These are phyloP conservation scores for Phytophthora cryptogea DNA, from an alignment of 352 stramenopile species.

Conservation along the genomic window DNA sequence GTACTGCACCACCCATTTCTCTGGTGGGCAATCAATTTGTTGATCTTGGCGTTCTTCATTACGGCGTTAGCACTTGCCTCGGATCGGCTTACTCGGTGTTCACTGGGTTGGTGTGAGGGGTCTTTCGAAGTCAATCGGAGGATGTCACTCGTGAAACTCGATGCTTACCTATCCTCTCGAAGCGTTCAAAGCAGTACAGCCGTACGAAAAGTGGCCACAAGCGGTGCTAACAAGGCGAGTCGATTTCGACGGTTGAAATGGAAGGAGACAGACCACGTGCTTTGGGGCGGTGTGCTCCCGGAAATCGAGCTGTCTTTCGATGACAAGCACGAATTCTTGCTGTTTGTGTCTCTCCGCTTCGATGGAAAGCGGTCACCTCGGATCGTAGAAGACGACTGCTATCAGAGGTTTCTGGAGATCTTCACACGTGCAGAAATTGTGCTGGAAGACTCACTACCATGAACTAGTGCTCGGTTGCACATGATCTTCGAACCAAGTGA, in stretches of 20 bases:
- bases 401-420: conserved; percentile 53
- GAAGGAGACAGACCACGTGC: conserved; percentile 78
- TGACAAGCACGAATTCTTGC: conserved; percentile 62
- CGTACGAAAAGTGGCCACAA: conserved; percentile 23
- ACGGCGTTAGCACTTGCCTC: conserved; percentile 56
- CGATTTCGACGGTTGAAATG: conserved; percentile 91
- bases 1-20: conserved; percentile 59
- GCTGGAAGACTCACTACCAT: conserved; percentile 18
- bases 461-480: background rate
- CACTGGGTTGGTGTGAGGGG: conserved; percentile 88
- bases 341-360: conserved; percentile 63
- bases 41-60: conserved; percentile 72
- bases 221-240: conserved; percentile 46
- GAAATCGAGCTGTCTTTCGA: conserved; percentile 78
- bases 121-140: conserved; percentile 66
- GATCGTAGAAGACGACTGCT: conserved; percentile 48
- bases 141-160: conserved; percentile 42
- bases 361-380: conserved; percentile 42
- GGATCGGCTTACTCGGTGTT: conserved; percentile 48
- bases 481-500: background rate
- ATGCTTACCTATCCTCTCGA: conserved; percentile 33
- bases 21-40: conserved; percentile 92
- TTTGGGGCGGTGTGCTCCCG: conserved; percentile 88
- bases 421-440: conserved; percentile 38
- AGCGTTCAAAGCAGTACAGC: conserved; percentile 33